These are phyloP conservation scores for Chaetomium tenue DNA, from an alignment of 495 filamentous ascomycete species.

Conservation along the genomic window DNA sequence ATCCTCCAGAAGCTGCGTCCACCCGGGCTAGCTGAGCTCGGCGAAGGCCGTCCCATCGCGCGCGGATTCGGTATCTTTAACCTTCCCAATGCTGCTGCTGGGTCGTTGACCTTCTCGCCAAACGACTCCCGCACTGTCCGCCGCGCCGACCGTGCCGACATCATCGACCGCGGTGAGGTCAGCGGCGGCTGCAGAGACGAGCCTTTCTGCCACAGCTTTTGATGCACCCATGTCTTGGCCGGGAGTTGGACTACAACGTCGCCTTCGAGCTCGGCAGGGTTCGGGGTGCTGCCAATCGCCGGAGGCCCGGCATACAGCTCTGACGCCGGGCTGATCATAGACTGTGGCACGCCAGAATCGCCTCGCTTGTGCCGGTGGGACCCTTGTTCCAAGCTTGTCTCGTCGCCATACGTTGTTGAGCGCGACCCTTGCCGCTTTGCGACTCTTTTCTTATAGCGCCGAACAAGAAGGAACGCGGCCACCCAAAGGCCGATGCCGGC, in stretches of 20 bases:
- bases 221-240: conserved; percentile 14
- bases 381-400: not conserved
- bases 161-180: conserved; percentile 19
- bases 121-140: conserved; percentile 32
- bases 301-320: conserved; percentile 21
- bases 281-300: conserved; percentile 26
- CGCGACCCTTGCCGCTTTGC: conserved; percentile 9
- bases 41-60: conserved; percentile 13
- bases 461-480: conserved; percentile 25
- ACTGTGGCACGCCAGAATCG: not conserved
- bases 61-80: conserved; percentile 18
- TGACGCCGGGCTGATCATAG: conserved; percentile 12
- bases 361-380: not conserved
- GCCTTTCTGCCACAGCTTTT: conserved; percentile 18
- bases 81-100: conserved; percentile 23
- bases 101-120: conserved; percentile 34
- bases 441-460: conserved; percentile 29
- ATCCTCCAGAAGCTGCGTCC: conserved; percentile 22
- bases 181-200: conserved; percentile 12
- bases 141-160: conserved; percentile 11
- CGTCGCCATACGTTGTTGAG: not conserved
- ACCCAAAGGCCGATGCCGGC: conserved; percentile 32
- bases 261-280: conserved; percentile 37
- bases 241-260: conserved; percentile 19
- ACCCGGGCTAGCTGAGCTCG: conserved; percentile 20